Evolutionary conservation across 2,329 filamentous ascomycete species (phyloP), one percentile per base, ranked within the genome.

Genomic region (Hirsutella minnesotensis): DNA sequence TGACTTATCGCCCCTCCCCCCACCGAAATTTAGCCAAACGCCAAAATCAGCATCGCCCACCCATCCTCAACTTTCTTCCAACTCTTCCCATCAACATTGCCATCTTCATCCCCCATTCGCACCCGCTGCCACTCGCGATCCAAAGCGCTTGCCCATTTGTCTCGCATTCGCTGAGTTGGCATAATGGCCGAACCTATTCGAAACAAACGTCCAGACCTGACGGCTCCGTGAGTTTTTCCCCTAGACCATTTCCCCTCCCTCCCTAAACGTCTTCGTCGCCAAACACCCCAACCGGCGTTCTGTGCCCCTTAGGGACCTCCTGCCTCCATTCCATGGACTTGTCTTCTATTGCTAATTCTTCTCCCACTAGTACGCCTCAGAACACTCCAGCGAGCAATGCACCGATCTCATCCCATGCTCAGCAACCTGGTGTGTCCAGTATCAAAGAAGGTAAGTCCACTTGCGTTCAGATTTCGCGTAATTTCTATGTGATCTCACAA

Each of bases 321-420:
- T 29, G 9, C 33, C n/a, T n/a, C n/a, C 33, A 16, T 35, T 18
- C 15, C 3, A 16, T 35, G 9, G 15, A 29, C 4, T 10, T 10
- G 9, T 58, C 51, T 59, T 61, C 57, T n/a, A 63, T 54, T 63
- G 63, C 59, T 21, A 4, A 16, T 60, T 62, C 59, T 58, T 59
- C 55, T 56, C 56, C 64, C 92, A 53, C 52, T 66, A 96, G 92
- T 59, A 98, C 92, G 60, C 92, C 92, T 60, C 92, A 98, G 70
- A 98, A 98, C 73, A 98, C 92, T 44, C 92, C 92, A 54, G 84
- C 87, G 53, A 88, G 81, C 69, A 89, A 90, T 72, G 92, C 94
- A 53, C 92, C 92, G 52, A 96, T 98, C 68, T 94, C 89, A 42
- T 96, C 90, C 49, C 90, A 92, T 67, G 92, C 94, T 55, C 88